phyloP scores from a whole-genome alignment of 2,329 filamentous ascomycete species.

The Alternaria metachromatica region DNA sequence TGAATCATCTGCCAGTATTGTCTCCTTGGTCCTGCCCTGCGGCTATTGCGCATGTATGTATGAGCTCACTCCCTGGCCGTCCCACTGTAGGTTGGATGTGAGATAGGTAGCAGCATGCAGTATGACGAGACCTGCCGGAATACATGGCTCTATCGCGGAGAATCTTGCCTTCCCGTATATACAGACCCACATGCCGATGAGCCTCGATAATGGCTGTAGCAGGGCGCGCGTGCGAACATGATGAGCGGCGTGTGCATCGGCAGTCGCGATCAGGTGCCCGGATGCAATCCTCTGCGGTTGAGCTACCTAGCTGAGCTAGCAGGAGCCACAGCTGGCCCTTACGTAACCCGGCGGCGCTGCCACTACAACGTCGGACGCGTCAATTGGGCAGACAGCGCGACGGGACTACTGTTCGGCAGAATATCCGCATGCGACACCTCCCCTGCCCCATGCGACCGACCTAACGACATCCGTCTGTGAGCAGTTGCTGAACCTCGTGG shows the following conservation, averaged over 20 bases:
- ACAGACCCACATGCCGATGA: slow-evolving; percentile 6
- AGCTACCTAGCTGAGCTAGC: slow-evolving; percentile 18
- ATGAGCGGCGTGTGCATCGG: neutral
- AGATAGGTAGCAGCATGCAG: slow-evolving; percentile 7
- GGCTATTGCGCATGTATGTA: slow-evolving; percentile 10
- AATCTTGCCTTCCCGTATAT: neutral
- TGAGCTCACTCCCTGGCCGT: slow-evolving; percentile 12
- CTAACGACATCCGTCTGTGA: slow-evolving; percentile 18
- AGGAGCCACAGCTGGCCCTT: slow-evolving; percentile 4
- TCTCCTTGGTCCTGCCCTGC: slow-evolving; percentile 4
- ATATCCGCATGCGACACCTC: slow-evolving; percentile 18
- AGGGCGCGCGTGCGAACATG: neutral
- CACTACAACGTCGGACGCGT: slow-evolving; percentile 9
- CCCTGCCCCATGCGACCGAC: slow-evolving; percentile 9
- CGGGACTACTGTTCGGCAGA: slow-evolving; percentile 19
- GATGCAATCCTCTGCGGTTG: slow-evolving; percentile 13
- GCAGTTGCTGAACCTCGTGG: slow-evolving; percentile 24
- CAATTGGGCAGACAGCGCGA: slow-evolving; percentile 13
- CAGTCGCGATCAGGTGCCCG: slow-evolving; percentile 6
- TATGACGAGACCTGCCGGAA: slow-evolving; percentile 4
- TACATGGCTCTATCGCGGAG: slow-evolving; percentile 3
- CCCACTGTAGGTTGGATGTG: slow-evolving; percentile 11
- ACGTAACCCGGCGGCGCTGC: slow-evolving; percentile 18
- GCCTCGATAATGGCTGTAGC: neutral
- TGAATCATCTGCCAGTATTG: slow-evolving; percentile 3